Evolutionary conservation across 2,329 filamentous ascomycete species (phyloP).

Genomic region (Zymoseptoria pseudotritici): DNA sequence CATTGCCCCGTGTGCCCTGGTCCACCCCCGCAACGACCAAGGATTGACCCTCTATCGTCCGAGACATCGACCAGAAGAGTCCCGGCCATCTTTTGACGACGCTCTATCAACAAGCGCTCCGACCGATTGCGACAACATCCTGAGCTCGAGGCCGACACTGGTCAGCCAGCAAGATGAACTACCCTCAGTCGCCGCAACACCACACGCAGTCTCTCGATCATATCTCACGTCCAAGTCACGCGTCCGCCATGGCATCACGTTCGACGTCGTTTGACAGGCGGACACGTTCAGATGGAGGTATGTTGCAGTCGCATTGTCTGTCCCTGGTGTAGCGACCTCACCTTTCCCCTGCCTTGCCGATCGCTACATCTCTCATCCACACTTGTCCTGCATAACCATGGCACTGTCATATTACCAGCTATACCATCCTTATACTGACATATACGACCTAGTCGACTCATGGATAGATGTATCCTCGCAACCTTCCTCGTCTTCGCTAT

Average conservation of each 20-base stretch:
- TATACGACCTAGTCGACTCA: slow-evolving; percentile 57
- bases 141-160: background rate
- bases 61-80: background rate
- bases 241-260: slow-evolving; percentile 22
- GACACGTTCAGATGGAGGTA: slow-evolving; percentile 21
- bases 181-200: background rate
- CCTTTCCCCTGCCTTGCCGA: background rate
- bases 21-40: background rate
- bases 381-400: slow-evolving; percentile 7
- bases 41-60: background rate
- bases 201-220: slow-evolving; percentile 4
- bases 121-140: background rate
- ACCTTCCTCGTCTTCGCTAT: slow-evolving; percentile 87
- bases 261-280: slow-evolving; percentile 25
- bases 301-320: background rate
- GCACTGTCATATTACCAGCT: slow-evolving; percentile 15
- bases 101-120: background rate
- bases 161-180: background rate
- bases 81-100: background rate
- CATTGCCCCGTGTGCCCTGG: background rate
- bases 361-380: background rate
- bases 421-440: slow-evolving; percentile 22
- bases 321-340: background rate
- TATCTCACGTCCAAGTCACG: slow-evolving; percentile 19
- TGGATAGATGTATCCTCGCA: slow-evolving; percentile 94